A percentile compares a stretch with the other conserved stretches of the same genome.
These are phyloP conservation scores for Populus davidiana DNA, from an alignment of 345 rosid genomes.

Conservation along the genomic window DNA sequence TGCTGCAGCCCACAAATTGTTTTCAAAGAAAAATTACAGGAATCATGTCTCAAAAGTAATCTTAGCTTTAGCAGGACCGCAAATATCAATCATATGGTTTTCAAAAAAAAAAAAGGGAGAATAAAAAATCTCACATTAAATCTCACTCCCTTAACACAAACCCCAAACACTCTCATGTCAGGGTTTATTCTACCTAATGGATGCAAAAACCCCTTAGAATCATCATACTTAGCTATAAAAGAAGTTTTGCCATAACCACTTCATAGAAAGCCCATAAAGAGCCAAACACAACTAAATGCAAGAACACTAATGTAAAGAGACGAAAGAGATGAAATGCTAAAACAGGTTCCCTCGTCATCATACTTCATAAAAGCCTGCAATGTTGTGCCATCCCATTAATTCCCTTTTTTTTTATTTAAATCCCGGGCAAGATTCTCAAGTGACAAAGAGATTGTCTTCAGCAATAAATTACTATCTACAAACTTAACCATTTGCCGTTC, in stretches of 20 bases:
- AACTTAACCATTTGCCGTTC: too few species aligned
- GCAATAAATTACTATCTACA: too few species aligned
- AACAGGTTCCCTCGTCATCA: too few species aligned
- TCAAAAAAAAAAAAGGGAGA: not conserved
- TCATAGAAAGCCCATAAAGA: not conserved
- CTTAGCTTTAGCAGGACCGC: not conserved
- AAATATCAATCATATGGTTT: not conserved
- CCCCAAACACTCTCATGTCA: not conserved
- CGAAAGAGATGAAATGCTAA: too few species aligned
- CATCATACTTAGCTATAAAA: not conserved
- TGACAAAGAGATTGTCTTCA: too few species aligned
- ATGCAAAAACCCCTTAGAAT: not conserved
- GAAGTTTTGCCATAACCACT: not conserved
- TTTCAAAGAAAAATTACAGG: not conserved
- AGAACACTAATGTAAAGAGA: too few species aligned
- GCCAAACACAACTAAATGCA: too few species aligned
- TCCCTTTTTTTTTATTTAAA: too few species aligned
- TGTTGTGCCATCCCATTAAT: too few species aligned
- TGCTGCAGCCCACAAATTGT: too few species aligned
- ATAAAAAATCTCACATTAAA: not conserved
- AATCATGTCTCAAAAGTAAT: not conserved
- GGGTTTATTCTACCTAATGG: not conserved
- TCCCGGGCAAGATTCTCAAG: too few species aligned
- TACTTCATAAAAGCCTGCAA: too few species aligned
- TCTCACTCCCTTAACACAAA: not conserved